Evolutionary conservation across 495 filamentous ascomycete species (phyloP).

Genomic region (Letharia lupina): DNA sequence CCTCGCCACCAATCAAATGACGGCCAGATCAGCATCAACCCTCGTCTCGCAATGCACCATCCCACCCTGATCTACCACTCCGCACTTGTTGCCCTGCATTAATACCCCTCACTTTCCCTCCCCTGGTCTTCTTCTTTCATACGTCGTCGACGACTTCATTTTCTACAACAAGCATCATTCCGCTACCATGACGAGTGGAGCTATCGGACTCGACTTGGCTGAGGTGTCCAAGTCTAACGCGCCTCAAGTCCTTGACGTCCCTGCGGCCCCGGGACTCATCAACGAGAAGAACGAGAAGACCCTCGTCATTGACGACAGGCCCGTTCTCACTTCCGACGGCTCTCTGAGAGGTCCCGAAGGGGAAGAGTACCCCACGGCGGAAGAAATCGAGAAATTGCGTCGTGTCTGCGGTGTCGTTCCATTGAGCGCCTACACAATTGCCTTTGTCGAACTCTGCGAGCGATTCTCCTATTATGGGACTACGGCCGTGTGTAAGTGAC

Average conservation of each 20-base stretch:
- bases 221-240: conserved; percentile 17
- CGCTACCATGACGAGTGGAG: conserved; percentile 17
- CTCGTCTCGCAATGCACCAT: not conserved
- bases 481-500: not conserved
- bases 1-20: not conserved
- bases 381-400: conserved; percentile 42
- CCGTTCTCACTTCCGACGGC: not conserved
- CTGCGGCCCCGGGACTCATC: conserved; percentile 6
- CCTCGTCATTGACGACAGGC: not conserved
- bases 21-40: not conserved
- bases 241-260: conserved; percentile 15
- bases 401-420: conserved; percentile 42
- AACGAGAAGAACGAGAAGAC: conserved; percentile 17
- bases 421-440: conserved; percentile 49
- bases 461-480: conserved; percentile 58
- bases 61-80: not conserved
- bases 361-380: conserved; percentile 31
- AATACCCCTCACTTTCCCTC: not conserved
- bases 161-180: not conserved
- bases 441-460: conserved; percentile 55
- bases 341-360: conserved; percentile 3
- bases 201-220: conserved; percentile 14
- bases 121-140: not conserved
- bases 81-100: not conserved
- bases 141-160: no score